Base-by-base conservation (phyloP, 2,329 filamentous ascomycete species). In the Penicillium sp. region DNA sequence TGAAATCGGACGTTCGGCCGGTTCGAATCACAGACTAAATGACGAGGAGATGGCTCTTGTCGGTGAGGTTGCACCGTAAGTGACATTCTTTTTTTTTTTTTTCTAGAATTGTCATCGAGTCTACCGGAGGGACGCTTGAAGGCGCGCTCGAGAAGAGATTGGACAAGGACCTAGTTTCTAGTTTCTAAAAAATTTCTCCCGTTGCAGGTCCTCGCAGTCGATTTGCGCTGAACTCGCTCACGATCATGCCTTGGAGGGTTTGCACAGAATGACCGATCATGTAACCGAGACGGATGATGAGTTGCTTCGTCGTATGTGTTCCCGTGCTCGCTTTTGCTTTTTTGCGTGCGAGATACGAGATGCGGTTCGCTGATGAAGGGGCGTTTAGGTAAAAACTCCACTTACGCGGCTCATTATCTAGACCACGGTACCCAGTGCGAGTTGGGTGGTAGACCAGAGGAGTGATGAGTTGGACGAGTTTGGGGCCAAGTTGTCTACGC, bases 221-320 rank as follows among this genome's bases (percentile, higher is more conserved):
- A 54, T 50, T 42, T 60, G 56, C 26, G 47, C 53, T 1, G 56
- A 60, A 26, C 55, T 59, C 5, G 53, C 57, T 1, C 57, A 60
- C 4, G 53, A 59, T 9, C 54, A 60, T 26, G 57, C 57, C 9
- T 5, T 56, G 4, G 54, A 60, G 13, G 49, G 53, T 28, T 48
- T 60, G 0, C 49, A 56, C 8, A 41, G 46, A 39, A 41, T 46
- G n/a, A 59, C 51, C 12, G 56, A 57, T 25, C 57, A 57, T 33
- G 48, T 29, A 7, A 43, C 47, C 3, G 48, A 51, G 1, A 39
- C 48, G 9, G 48, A 51, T n/a, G 46, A 51, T 13, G 39, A 43
- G 11, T 45, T 51, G n/a, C 29, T 32, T 11, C 46, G 47, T 25
- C 39, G 55, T 58, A 54, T 39, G 49, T 9, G 4, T 7, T 28